Conservation (phyloP, 2,329 filamentous ascomycete genomes). For the Aspergillus japonicus region DNA sequence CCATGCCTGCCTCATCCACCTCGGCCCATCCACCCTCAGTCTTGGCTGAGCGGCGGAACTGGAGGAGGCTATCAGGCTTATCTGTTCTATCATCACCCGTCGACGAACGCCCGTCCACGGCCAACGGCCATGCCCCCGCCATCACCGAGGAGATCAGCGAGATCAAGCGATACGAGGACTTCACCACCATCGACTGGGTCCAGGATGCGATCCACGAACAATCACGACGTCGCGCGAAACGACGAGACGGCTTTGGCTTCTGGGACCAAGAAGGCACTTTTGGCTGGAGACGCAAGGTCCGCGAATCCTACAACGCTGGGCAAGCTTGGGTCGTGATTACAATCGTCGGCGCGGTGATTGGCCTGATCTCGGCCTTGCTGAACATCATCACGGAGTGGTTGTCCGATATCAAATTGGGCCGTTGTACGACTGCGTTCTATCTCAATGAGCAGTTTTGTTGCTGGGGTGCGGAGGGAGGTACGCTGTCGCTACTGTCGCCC, state of each 20-base stretch:
- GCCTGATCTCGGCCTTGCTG: constrained; percentile 85
- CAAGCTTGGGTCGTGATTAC: constrained; percentile 98
- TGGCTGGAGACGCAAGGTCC: constrained; percentile 77
- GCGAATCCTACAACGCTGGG: constrained; percentile 89
- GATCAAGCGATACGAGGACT: constrained; percentile 98
- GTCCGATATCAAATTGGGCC: constrained; percentile 90
- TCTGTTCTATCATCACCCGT: constrained; percentile 49
- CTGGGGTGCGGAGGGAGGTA: constrained; percentile 87
- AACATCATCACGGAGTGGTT: constrained; percentile 98
- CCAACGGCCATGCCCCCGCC: constrained; percentile 59
- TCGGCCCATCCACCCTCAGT: constrained; percentile 31
- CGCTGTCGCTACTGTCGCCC: constrained; percentile 13
- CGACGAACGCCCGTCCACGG: constrained; percentile 59
- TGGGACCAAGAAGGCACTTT: constrained; percentile 67
- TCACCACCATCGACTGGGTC: constrained; percentile 96
- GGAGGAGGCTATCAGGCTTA: constrained; percentile 53
- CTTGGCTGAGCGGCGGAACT: constrained; percentile 33
- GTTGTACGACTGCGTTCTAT: constrained; percentile 94
- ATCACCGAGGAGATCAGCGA: constrained; percentile 94
- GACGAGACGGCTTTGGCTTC: constrained; percentile 69
- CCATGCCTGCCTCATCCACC: constrained; percentile 35
- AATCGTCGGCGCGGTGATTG: constrained; percentile 85
- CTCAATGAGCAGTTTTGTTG: constrained; percentile 97
- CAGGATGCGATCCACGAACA: constrained; percentile 94
- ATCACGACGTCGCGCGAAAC: constrained; percentile 71